Base-by-base conservation (phyloP, 2,329 filamentous ascomycete species). In the Arachnopeziza araneosa region DNA sequence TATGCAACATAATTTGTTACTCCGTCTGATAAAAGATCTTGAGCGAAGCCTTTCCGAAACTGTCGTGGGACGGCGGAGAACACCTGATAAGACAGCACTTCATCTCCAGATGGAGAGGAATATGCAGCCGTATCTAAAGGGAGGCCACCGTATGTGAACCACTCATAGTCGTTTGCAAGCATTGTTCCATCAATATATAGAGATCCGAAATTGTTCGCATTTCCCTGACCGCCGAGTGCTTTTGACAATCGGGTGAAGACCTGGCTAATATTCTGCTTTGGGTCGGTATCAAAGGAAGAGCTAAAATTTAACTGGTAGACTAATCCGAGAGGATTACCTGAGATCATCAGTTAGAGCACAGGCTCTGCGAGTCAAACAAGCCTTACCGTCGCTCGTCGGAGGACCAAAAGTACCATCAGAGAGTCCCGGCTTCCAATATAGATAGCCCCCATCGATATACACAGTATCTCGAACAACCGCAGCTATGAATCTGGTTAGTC, bases 121-220 rank as follows among this genome's bases (percentile, higher is more conserved):
- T 74, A 77, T 2, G 68, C 67, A 0, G 70, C 68, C 0, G 75
- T 78, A 2, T 72, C 60, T 4, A 51, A 60, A 8, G 79, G 52
- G 24, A 85, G 68, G 0, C 88, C 88, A 21, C 87, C 88, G 57
- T 86, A 90, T 1, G 86, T 75, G 66, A 80, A 85, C 67, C 85
- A 85, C 61, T 87, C 80, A 54, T 79, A 74, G 60, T 89, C 76
- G 65, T 89, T 90, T 54, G 79, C 80, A 32, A 91, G 80, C 75
- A 90, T 81, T 8, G 77, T 82, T 1, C 88, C 88, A 61, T 88
- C 85, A 19, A 77, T 62, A 62, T 82, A 88, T 64, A 82, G 82
- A 0, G 84, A 84, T 0, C 78, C 77, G 52, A 80, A 62, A 62
- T 81, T 82, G 63, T 80, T 83, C 32, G 76, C 76, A 21, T 72